A percentile compares a stretch with the other conserved stretches of the same genome.
These are phyloP conservation scores for Plasmodium vivax DNA, from an alignment of 169 alveolate genomes.

Conservation along the genomic window DNA sequence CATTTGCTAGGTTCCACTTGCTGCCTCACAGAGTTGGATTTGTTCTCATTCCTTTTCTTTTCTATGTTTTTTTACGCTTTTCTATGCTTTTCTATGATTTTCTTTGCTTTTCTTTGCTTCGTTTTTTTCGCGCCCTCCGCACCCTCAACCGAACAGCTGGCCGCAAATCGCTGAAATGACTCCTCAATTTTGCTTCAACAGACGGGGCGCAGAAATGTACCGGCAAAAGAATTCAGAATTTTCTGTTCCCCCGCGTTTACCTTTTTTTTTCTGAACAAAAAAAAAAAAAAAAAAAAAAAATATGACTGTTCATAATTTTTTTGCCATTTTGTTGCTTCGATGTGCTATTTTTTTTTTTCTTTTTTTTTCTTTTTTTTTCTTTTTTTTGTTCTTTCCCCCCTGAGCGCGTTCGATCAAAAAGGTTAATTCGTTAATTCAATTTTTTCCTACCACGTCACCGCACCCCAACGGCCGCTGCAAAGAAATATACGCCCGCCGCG, in stretches of 20 bases:
- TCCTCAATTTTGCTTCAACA: neutral
- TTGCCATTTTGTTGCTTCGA: neutral
- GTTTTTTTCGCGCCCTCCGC: neutral
- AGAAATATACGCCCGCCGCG: neutral
- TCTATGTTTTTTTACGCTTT: neutral
- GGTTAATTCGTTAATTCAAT: neutral
- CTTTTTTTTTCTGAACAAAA: neutral
- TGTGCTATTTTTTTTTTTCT: neutral
- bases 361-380: neutral
- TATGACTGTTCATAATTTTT: conserved; percentile 26
- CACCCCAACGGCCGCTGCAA: neutral
- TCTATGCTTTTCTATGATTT: too few species aligned
- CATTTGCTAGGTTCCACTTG: neutral
- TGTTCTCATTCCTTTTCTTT: too few species aligned
- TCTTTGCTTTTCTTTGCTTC: neutral
- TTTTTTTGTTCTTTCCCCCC: neutral
- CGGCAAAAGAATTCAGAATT: neutral
- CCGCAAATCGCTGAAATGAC: neutral
- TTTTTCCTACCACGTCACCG: neutral
- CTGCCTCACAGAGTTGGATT: neutral
- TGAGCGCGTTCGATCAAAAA: neutral
- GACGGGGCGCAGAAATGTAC: neutral
- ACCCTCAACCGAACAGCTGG: neutral
- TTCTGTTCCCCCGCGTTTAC: neutral
- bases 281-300: neutral